Base-by-base conservation (phyloP, 2,329 filamentous ascomycete species). In the Apiospora sp. region DNA sequence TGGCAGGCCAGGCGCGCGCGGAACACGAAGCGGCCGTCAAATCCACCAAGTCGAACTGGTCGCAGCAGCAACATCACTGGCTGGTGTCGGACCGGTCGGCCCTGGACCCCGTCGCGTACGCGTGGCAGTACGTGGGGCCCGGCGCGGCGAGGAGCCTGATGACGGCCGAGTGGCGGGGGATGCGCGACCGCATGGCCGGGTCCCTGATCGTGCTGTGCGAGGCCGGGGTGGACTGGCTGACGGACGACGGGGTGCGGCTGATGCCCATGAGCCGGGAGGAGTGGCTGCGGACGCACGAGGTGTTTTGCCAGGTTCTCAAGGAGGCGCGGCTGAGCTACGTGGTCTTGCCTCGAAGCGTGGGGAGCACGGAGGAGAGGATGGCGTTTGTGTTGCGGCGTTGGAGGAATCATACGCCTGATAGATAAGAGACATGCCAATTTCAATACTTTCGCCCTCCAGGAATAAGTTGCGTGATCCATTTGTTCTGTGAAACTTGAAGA, bases 1-100 rank as follows among this genome's bases (percentile, higher is more conserved):
- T 86, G 1, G 75, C 80, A 37, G 82, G 79, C 1, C 83, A 86
- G 69, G 75, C 75, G 49, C 34, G 74, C 1, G 78, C 79, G 0
- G 83, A 85, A 75, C 64, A 51, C 5, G 73, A 41, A 3, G 37
- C 37, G 24, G 19, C n/a, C 34, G 76, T 43, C 37, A 41, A 41
- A 10, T 41, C 37, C 8, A 41, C 37, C 37, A 41, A 41, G 7
- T 41, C 37, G 10, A 41, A 41, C 10, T 41, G 37, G 37, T 41
- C 37, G 37, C 37, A 37, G 5, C 37, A 41, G 37, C 37, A 41
- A 10, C 37, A 10, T 8, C 37, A 41, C 12, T 83, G 81, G 82
- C 82, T 83, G 71, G 81, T 86, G 64, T 84, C 82, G 10, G 84
- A 86, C 74, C 81, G 85, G 8, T 86, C 84, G 1, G 83, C 82